These are phyloP conservation scores for Marasmius sp. DNA, from an alignment of 1,284 basidiomycete genomes.

Conservation along the genomic window DNA sequence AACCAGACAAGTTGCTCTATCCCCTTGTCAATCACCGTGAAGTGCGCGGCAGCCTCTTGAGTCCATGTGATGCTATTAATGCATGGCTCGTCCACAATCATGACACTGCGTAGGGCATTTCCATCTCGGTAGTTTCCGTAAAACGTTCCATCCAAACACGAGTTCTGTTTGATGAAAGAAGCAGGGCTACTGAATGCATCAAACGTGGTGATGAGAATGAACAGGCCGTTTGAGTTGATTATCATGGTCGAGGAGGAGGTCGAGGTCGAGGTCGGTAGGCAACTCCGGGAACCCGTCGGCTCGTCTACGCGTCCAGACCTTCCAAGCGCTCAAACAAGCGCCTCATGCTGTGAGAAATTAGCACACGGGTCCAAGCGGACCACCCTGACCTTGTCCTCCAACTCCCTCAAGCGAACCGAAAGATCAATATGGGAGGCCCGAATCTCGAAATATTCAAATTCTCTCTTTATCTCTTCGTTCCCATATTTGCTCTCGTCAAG, in stretches of 20 bases:
- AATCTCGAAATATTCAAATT: conserved; percentile 91
- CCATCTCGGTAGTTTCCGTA: conserved; percentile 52
- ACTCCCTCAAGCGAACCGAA: not conserved
- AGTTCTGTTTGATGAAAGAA: conserved; percentile 27
- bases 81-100: conserved; percentile 43
- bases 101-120: conserved; percentile 43
- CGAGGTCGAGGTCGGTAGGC: not conserved
- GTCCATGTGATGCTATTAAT: conserved; percentile 25
- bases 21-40: conserved; percentile 25
- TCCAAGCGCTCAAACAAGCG: no score
- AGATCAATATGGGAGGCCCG: conserved; percentile 63
- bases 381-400: not conserved
- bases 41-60: conserved; percentile 15
- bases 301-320: not conserved
- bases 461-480: conserved; percentile 86
- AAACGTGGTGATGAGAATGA: conserved; percentile 42
- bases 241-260: not conserved
- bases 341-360: no score
- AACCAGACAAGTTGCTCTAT: conserved; percentile 59
- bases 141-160: conserved; percentile 52
- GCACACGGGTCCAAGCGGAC: not conserved
- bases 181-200: conserved; percentile 13
- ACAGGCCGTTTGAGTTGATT: conserved; percentile 12
- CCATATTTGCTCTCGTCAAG: conserved; percentile 80
- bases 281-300: not conserved